Evolutionary conservation across 2,329 filamentous ascomycete species (phyloP).

Genomic region (Dactylonectria estremocensis): DNA sequence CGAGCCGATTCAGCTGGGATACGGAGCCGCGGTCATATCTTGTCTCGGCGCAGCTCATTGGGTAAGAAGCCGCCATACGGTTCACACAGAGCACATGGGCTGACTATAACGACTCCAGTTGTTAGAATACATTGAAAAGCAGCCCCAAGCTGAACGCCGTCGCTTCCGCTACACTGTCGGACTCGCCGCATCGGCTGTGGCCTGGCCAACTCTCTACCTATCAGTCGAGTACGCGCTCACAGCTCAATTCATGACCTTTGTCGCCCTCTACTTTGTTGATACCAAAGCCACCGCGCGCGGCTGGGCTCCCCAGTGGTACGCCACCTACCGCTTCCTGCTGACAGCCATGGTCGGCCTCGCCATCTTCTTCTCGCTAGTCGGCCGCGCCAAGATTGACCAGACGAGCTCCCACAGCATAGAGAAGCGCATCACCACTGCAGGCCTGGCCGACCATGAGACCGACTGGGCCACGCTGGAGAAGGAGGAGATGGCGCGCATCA

Average conservation of each 20-base stretch:
- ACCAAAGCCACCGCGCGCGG: conserved; percentile 79
- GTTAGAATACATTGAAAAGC: conserved; percentile 84
- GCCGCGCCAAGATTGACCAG: conserved; percentile 80
- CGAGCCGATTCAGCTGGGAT: conserved; percentile 91
- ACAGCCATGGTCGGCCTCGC: conserved; percentile 90
- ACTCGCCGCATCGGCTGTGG: conserved; percentile 82
- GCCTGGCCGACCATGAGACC: conserved; percentile 54
- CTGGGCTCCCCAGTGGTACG: conserved; percentile 90
- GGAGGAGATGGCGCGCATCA: conserved; percentile 57
- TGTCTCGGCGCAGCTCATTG: conserved; percentile 95
- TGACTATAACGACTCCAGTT: conserved; percentile 61
- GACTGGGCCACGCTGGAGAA: conserved; percentile 64
- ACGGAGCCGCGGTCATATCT: conserved; percentile 92
- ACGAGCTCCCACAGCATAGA: conserved; percentile 54
- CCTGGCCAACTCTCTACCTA: conserved; percentile 91
- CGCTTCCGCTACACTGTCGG: conserved; percentile 89
- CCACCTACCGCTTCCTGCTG: conserved; percentile 90
- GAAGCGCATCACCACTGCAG: conserved; percentile 56
- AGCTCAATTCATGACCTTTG: conserved; percentile 88
- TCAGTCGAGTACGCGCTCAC: conserved; percentile 89
- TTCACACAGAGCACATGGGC: background rate
- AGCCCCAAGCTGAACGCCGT: conserved; percentile 72
- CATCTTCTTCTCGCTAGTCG: conserved; percentile 86
- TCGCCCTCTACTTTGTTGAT: conserved; percentile 88
- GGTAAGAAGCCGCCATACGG: conserved; percentile 60